Base-by-base conservation (phyloP, 148 eudicot genomes). In the Hydrangea macrophylla region DNA sequence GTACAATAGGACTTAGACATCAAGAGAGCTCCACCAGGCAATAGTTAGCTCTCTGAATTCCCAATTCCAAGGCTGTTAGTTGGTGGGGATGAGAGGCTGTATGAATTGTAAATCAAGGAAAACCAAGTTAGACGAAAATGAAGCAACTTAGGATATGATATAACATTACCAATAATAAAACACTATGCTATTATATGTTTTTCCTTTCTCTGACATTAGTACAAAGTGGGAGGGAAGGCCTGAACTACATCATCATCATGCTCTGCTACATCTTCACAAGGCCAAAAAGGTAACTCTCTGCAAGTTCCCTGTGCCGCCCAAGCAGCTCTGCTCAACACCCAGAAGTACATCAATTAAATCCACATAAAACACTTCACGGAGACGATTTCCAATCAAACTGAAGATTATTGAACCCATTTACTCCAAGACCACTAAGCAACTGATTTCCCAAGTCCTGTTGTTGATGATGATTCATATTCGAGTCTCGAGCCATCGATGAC, bases 331-430 rank as follows among this genome's bases (percentile, higher is more conserved):
- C 40, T 30, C 37, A 18, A 22, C 13, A 5, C 36, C 31, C 20
- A 30, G 6, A 48, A 5, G 48, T n/a, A n/a, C 67, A 28, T 57
- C 66, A 59, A 24, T 55, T 37, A 10, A 22, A 67, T 20, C 23
- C 61, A 24, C 50, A 48, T n/a, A n/a, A 5, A 45, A 36, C 58
- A 32, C 48, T 42, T 82, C 69, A 85, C 2, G 90, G 88, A 33
- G 96, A 85, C 42, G 90, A 51, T 72, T 85, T 85, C 90, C 90
- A 90, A 68, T 90, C 92, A 75, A 76, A 90, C 40, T 82, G 96
- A 26, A 87, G 84, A 74, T 78, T 74, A 64, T 78, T 83, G 70
- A 85, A 87, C 59, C 90, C 90, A 68, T 90, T 87, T 6, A 77
- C 85, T 66, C 90, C 96, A 72, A 89, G 89, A 32, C 92, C 88